Percentiles rank a stretch among this genome's conserved stretches.
Conservation (phyloP, 2,329 filamentous ascomycete genomes). For the Aureobasidium melanogenum region DNA sequence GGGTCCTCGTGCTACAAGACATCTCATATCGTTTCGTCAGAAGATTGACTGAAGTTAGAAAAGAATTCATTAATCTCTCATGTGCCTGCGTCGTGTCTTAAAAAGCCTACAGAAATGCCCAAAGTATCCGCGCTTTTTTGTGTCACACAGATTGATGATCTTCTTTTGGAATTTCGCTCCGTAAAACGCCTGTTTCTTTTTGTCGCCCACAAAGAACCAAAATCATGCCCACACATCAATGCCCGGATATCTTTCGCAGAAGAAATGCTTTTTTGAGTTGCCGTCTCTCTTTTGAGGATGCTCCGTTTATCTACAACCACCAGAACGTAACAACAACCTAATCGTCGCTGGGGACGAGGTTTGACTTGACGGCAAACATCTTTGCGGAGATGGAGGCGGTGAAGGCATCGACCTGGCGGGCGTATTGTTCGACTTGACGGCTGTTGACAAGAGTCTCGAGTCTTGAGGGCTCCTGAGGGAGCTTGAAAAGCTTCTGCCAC, state of each 20-base stretch:
- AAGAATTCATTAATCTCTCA: constrained; percentile 12
- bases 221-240: constrained; percentile 6
- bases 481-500: constrained; percentile 97
- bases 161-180: constrained; percentile 7
- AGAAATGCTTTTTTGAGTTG: background rate
- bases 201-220: background rate
- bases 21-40: too few relatives aligned
- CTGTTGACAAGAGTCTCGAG: constrained; percentile 92
- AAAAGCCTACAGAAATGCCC: constrained; percentile 9
- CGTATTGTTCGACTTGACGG: constrained; percentile 95
- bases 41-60: background rate
- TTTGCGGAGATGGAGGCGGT: constrained; percentile 85
- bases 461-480: constrained; percentile 86
- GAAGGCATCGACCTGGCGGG: constrained; percentile 93
- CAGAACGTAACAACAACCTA: background rate
- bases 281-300: background rate
- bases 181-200: constrained; percentile 4
- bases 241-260: constrained; percentile 6
- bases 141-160: constrained; percentile 10
- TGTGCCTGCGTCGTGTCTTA: constrained; percentile 9
- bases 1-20: too few relatives aligned
- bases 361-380: constrained; percentile 91
- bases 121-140: constrained; percentile 5
- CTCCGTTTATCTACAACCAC: constrained; percentile 2
- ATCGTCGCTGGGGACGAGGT: constrained; percentile 49